Evolutionary conservation across 2,329 filamentous ascomycete species (phyloP), one percentile per base, ranked within the genome.

Genomic region (Xylaria sp.): DNA sequence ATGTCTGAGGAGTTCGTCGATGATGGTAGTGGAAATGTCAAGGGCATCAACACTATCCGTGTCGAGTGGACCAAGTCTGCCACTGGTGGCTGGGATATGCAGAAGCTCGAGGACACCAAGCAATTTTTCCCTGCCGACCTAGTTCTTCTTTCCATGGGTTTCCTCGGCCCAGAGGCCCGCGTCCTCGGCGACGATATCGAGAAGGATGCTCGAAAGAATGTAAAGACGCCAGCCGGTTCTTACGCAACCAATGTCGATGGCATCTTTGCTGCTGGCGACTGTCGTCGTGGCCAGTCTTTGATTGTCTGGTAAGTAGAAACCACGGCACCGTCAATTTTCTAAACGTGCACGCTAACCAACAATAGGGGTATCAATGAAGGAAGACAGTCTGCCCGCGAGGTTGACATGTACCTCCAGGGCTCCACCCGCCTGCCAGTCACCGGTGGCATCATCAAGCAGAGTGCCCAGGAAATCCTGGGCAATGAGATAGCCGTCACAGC

Each of bases 1-100:
- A 97, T 97, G 93, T 97, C 94, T 20, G 95, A 96, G 83, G 93
- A 97, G 75, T 98, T 98, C 73, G 93, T 96, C 68, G 93, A 94
- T 72, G 93, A 97, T 74, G 94, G 93, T 69, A 88, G 82, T 56
- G 94, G 94, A 78, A 90, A 91, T 71, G 93, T 98, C 77, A 96
- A 94, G 85, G 95, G 95, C 70, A 97, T 98, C 86, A 97, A 96
- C 82, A 97, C 94, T 49, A 89, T 96, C 66, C 93, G 95, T 61
- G 94, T 98, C 49, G 94, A 97, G 79, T 98, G 95, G 95, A 96
- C 93, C 74, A 96, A 94, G 85, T 93, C 90, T 61, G 86, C 92
- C 31, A 90, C 88, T 68, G 94, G 94, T 72, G 94, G 94, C 50
- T 98, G 95, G 95, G 95, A 97, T 81, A 97, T 98, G 94, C 97